Conservation (phyloP, 1,284 basidiomycete genomes). For the Neolentinus lepideus region DNA sequence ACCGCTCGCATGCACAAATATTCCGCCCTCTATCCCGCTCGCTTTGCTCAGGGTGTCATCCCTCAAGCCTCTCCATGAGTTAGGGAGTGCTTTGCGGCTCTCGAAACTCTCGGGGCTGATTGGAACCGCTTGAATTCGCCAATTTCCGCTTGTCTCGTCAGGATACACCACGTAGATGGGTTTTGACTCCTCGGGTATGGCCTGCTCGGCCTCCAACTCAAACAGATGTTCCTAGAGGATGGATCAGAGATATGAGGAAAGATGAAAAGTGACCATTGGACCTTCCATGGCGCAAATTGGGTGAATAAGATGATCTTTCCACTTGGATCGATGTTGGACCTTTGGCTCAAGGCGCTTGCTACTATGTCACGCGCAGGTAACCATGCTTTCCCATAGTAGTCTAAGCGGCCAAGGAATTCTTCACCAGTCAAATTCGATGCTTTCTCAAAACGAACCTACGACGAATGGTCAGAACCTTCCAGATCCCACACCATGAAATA, state of each 20-base stretch:
- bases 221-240: constrained; percentile 83
- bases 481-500: neutral
- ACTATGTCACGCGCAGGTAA: constrained; percentile 88
- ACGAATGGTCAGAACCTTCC: neutral
- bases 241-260: neutral
- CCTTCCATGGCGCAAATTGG: constrained; percentile 86
- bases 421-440: constrained; percentile 82
- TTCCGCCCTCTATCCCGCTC: constrained; percentile 76
- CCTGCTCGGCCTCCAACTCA: constrained; percentile 64
- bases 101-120: constrained; percentile 79
- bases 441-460: constrained; percentile 65
- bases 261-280: constrained; percentile 18
- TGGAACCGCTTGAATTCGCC: constrained; percentile 94
- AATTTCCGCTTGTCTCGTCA: constrained; percentile 72
- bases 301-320: constrained; percentile 83
- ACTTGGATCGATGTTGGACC: constrained; percentile 59
- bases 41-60: constrained; percentile 75
- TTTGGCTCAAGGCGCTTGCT: constrained; percentile 52
- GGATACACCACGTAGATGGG: constrained; percentile 89
- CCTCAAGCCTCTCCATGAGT: constrained; percentile 88
- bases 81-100: constrained; percentile 88
- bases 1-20: constrained; percentile 93
- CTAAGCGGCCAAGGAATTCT: constrained; percentile 80
- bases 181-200: constrained; percentile 36
- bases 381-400: constrained; percentile 88